Conservation (phyloP, 208 protist genomes). For the Crithidia thermophila region DNA sequence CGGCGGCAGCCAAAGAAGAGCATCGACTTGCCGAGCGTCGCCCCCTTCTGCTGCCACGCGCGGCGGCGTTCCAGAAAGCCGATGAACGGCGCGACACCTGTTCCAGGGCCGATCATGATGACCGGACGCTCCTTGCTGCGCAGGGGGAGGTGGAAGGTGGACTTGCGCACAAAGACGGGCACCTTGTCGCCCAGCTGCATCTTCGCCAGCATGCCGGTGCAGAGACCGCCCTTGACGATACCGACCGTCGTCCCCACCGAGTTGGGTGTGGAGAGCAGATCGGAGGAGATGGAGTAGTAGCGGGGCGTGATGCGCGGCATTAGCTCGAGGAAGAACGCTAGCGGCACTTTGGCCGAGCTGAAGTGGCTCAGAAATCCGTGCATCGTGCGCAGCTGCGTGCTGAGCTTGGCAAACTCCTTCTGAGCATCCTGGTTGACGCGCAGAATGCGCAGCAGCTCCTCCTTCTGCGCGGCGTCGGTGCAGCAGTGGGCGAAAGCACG, state of each 20-base stretch:
- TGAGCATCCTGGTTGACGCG: constrained; percentile 70
- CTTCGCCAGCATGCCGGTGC: constrained; percentile 87
- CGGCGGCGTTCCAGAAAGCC: constrained; percentile 93
- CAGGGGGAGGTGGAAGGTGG: constrained; percentile 92
- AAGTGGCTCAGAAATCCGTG: constrained; percentile 86
- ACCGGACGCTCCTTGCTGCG: constrained; percentile 77
- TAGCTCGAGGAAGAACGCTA: constrained; percentile 90
- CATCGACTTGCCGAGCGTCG: constrained; percentile 62
- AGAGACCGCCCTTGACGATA: constrained; percentile 91
- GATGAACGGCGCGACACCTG: constrained; percentile 95
- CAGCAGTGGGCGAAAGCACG: constrained; percentile 90
- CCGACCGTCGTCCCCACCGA: constrained; percentile 86
- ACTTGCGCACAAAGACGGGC: constrained; percentile 93
- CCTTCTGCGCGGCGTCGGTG: constrained; percentile 71
- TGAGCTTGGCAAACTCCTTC: constrained; percentile 77
- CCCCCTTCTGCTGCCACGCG: constrained; percentile 77
- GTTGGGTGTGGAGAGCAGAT: constrained; percentile 72
- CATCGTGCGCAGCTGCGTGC: constrained; percentile 71
- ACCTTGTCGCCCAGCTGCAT: constrained; percentile 65
- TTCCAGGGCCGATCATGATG: constrained; percentile 96
- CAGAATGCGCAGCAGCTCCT: constrained; percentile 75
- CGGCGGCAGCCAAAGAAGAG: constrained; percentile 93
- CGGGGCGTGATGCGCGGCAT: constrained; percentile 93
- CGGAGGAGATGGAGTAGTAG: constrained; percentile 97
- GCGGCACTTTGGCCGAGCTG: constrained; percentile 75